These are phyloP conservation scores for Leucocoprinus leucothites DNA, from an alignment of 768 basidiomycete species.

Conservation along the genomic window DNA sequence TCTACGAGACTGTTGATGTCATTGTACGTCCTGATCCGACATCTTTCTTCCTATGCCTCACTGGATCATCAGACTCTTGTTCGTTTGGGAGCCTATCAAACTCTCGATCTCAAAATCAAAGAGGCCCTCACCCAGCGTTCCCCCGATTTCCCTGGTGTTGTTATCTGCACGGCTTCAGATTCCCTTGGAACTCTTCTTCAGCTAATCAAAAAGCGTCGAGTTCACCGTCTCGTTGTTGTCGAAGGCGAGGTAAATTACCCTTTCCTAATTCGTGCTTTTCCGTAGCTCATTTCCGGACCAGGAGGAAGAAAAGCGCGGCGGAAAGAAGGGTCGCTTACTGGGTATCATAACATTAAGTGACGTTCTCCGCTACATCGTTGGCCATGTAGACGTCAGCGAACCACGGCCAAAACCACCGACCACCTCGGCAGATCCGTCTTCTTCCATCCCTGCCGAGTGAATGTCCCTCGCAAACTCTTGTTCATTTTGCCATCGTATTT, in stretches of 20 bases:
- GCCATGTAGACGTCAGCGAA: constrained; percentile 47
- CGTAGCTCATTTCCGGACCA: constrained; percentile 22
- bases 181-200: constrained; percentile 88
- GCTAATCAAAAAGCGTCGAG: constrained; percentile 88
- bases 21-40: constrained; percentile 59
- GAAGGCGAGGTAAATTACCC: constrained; percentile 70
- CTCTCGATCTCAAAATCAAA: constrained; percentile 90
- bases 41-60: constrained; percentile 4
- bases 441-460: constrained; percentile 2
- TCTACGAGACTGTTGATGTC: constrained; percentile 99
- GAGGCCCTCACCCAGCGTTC: constrained; percentile 91
- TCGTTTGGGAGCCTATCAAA: constrained; percentile 89
- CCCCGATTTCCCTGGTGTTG: constrained; percentile 94
- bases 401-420: constrained; percentile 18
- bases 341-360: constrained; percentile 90
- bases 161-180: constrained; percentile 91
- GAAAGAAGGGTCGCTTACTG: constrained; percentile 78
- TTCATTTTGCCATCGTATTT: not conserved
- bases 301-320: constrained; percentile 80
- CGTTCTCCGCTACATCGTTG: constrained; percentile 81
- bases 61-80: constrained; percentile 76
- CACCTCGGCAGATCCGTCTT: not conserved
- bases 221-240: constrained; percentile 93
- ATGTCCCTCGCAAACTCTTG: not conserved
- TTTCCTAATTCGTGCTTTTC: not conserved